Evolutionary conservation across 2,329 filamentous ascomycete species (phyloP), one percentile per base, ranked within the genome.

Genomic region (Diaporthe sp.): DNA sequence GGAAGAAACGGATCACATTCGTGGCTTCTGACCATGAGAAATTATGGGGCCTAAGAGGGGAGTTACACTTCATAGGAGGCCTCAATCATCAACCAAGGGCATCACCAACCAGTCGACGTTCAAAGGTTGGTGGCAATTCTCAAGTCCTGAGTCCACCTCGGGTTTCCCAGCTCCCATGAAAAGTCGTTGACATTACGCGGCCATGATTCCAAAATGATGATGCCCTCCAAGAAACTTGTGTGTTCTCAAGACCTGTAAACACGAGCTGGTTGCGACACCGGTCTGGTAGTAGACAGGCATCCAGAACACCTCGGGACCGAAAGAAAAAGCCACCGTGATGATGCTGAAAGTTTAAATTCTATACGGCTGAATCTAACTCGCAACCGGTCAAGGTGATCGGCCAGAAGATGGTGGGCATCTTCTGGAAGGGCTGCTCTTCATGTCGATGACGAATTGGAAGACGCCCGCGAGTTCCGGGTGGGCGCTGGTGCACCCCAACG

Each of bases 341-440:
- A 28, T 10, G 22, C 31, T 13, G 10, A 39, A 51, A 37, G 22
- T 10, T 39, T 68, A 39, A 53, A 37, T 44, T 31, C 13, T 12
- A 9, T 22, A 19, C 22, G 13, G 13, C 61, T 25, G n/a, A 25
- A 6, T 12, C n/a, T 39, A 28, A 53, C 19, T 25, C 19, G 65
- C 46, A 68, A 51, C 65, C 65, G 65, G 65, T 68, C 65, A 68
- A 49, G 46, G 39, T 28, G 65, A 68, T 68, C 65, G n/a, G 15
- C 46, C 17, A 6, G 34, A 28, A 42, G 65, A 25, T 68, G 65
- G 65, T 68, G 65, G 46, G 65, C 34, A 51, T 15, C 22, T 31
- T 39, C 17, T n/a, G 6, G 19, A 37, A 53, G 46, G 25, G 7
- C 31, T 19, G 8, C 15, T 7, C 19, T 13, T 2, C 31, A 53